phyloP scores from a whole-genome alignment of 2,329 filamentous ascomycete genomes.

The Fusarium miscanthi region DNA sequence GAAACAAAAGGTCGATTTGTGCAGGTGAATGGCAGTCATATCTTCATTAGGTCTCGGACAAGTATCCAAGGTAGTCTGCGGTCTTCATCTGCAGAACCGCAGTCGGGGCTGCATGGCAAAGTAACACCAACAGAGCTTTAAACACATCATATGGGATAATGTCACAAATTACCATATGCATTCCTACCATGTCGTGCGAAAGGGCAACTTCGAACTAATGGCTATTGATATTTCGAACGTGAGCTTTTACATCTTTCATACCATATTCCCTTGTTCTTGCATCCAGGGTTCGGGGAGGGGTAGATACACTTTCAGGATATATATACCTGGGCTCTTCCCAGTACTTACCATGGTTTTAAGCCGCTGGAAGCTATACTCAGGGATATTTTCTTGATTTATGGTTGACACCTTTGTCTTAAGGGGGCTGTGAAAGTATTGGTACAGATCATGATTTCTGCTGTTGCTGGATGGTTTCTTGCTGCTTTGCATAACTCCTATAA shows the following conservation, averaged over 20 bases:
- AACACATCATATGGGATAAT: neutral
- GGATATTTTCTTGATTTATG: neutral
- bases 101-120: neutral
- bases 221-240: neutral
- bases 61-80: slow-evolving; percentile 2
- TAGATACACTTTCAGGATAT: neutral
- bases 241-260: neutral
- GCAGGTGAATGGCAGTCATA: neutral
- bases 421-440: neutral
- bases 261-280: neutral
- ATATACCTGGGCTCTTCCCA: no score
- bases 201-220: neutral
- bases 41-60: neutral
- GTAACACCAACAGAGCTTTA: neutral
- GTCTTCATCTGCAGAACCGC: neutral
- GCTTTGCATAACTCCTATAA: no score
- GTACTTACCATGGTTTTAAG: neutral
- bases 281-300: no score
- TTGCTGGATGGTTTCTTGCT: neutral
- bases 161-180: neutral
- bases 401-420: neutral
- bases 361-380: neutral
- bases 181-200: neutral
- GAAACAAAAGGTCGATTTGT: neutral
- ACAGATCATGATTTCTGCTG: no score